Conservation (phyloP, 192 early-diverging fungal genomes). For the Coemansia sp. region DNA sequence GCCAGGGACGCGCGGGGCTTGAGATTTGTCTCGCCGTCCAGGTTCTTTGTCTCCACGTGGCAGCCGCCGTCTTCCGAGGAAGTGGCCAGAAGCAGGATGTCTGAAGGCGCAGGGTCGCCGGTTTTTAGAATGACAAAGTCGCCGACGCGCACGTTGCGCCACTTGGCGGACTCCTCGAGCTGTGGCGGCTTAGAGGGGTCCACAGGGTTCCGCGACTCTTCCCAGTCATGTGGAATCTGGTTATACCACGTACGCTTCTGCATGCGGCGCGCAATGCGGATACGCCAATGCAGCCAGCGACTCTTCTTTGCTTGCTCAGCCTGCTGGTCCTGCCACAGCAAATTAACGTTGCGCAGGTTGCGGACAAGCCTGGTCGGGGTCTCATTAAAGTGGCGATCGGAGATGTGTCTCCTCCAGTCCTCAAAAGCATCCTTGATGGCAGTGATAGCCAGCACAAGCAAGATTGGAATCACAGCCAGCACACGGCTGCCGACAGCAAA, state of each 20-base stretch:
- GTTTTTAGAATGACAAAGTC: slow-evolving; percentile 84
- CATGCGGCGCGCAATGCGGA: slow-evolving; percentile 34
- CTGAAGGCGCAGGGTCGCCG: slow-evolving; percentile 81
- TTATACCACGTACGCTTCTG: slow-evolving; percentile 40
- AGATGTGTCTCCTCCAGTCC: slow-evolving; percentile 81
- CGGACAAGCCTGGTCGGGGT: slow-evolving; percentile 56
- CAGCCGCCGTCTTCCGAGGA: slow-evolving; percentile 72
- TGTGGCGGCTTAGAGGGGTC: slow-evolving; percentile 20
- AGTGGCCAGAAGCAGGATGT: slow-evolving; percentile 76
- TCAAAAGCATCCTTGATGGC: slow-evolving; percentile 87
- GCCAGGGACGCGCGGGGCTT: slow-evolving; percentile 71
- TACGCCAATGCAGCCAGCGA: slow-evolving; percentile 14
- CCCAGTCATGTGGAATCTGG: slow-evolving; percentile 43
- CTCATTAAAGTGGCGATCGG: slow-evolving; percentile 81
- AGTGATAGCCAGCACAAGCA: slow-evolving; percentile 75
- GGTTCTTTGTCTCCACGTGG: slow-evolving; percentile 91
- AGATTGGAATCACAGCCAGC: slow-evolving; percentile 77
- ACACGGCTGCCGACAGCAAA: slow-evolving; percentile 77
- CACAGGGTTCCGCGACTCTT: slow-evolving; percentile 31
- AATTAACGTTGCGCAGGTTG: slow-evolving; percentile 62
- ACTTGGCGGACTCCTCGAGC: slow-evolving; percentile 54
- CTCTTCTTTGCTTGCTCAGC: slow-evolving; percentile 19
- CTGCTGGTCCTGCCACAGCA: slow-evolving; percentile 33
- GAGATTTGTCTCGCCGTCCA: slow-evolving; percentile 98
- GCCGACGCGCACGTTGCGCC: slow-evolving; percentile 74